These are phyloP conservation scores for Chaetomiaceae sp. DNA, from an alignment of 2,329 filamentous ascomycete genomes.

Conservation along the genomic window DNA sequence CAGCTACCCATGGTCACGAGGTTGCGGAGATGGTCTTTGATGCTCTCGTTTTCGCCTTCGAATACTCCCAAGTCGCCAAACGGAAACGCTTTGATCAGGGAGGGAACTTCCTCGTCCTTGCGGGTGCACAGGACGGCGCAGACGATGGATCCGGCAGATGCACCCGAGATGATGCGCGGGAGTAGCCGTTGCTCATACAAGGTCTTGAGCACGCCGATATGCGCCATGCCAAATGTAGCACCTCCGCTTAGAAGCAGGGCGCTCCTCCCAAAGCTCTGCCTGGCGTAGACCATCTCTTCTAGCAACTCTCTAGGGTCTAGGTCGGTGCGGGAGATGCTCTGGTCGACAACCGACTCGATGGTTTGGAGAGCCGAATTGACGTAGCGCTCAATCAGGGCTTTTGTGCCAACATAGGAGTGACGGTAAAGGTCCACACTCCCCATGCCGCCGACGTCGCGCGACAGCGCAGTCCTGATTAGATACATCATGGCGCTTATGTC, in stretches of 20 bases:
- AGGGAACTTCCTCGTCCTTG: constrained; percentile 73
- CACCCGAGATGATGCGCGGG: constrained; percentile 81
- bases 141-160: constrained; percentile 83
- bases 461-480: constrained; percentile 73
- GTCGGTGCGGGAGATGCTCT: constrained; percentile 49
- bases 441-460: constrained; percentile 80
- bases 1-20: constrained; percentile 78
- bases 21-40: constrained; percentile 65
- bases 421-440: constrained; percentile 77
- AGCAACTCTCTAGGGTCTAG: constrained; percentile 57
- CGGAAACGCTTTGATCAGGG: constrained; percentile 64
- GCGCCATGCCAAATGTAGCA: constrained; percentile 86
- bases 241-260: constrained; percentile 80
- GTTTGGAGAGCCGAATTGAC: constrained; percentile 74
- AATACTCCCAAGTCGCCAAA: constrained; percentile 81
- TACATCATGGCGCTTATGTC: constrained; percentile 76
- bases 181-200: constrained; percentile 71
- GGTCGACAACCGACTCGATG: constrained; percentile 65
- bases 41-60: constrained; percentile 56
- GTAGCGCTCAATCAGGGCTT: constrained; percentile 80
- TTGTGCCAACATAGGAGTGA: constrained; percentile 81
- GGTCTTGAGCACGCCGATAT: constrained; percentile 81
- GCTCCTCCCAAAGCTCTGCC: constrained; percentile 80
- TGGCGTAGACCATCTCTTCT: constrained; percentile 65
- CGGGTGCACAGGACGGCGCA: constrained; percentile 73